phyloP scores from a whole-genome alignment of 2,329 filamentous ascomycete species.

The Aspergillus fructus region DNA sequence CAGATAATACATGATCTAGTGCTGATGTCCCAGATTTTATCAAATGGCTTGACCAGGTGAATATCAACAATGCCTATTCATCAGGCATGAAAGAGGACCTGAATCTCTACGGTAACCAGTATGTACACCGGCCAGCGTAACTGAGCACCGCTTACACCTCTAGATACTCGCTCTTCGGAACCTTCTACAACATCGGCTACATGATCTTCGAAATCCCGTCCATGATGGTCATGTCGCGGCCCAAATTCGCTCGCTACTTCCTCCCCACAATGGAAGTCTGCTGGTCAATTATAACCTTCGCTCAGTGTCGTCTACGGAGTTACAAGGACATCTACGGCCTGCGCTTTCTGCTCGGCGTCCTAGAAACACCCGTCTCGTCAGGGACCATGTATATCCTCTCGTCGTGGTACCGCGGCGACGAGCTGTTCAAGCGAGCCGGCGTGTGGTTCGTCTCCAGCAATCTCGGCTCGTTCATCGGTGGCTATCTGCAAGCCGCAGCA shows the following conservation, averaged over 20 bases:
- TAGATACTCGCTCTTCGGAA: slow-evolving; percentile 15
- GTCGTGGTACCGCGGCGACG: slow-evolving; percentile 41
- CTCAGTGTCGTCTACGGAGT: slow-evolving; percentile 22
- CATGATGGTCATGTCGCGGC: slow-evolving; percentile 19
- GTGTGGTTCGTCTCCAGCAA: slow-evolving; percentile 32
- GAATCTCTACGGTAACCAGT: slow-evolving; percentile 24
- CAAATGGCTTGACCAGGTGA: slow-evolving; percentile 48
- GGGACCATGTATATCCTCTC: slow-evolving; percentile 37
- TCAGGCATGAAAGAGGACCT: slow-evolving; percentile 33
- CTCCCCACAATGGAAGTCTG: slow-evolving; percentile 24
- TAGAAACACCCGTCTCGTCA: slow-evolving; percentile 27
- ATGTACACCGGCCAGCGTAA: no score
- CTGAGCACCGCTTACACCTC: no score
- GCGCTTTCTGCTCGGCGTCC: slow-evolving; percentile 35
- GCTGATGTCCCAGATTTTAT: slow-evolving; percentile 39
- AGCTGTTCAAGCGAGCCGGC: slow-evolving; percentile 33
- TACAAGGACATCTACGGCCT: slow-evolving; percentile 30
- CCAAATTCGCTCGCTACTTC: slow-evolving; percentile 18
- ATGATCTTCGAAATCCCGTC: slow-evolving; percentile 20
- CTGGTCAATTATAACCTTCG: slow-evolving; percentile 29
- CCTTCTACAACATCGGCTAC: slow-evolving; percentile 22
- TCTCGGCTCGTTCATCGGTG: slow-evolving; percentile 32
- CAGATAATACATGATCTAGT: not conserved
- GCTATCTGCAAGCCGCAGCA: slow-evolving; percentile 34
- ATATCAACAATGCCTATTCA: slow-evolving; percentile 48